Evolutionary conservation across 192 early-diverging fungal species (phyloP).

Genomic region (Rhizophagus sp.): DNA sequence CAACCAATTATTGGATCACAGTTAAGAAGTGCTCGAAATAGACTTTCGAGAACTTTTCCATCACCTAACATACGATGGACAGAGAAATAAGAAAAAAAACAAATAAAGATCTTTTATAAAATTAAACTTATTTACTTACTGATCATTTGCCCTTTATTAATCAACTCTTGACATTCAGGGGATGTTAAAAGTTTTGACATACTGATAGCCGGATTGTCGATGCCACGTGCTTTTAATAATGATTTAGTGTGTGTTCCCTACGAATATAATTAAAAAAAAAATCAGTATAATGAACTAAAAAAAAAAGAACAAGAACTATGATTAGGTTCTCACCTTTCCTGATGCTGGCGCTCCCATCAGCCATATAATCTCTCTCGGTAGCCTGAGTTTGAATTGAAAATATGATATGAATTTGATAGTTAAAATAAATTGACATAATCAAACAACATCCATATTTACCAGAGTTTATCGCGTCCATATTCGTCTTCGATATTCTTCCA

Average conservation of each 20-base stretch:
- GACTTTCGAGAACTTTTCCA: slow-evolving; percentile 53
- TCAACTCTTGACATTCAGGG: slow-evolving; percentile 58
- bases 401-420: background rate
- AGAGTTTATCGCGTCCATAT: slow-evolving; percentile 52
- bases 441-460: background rate
- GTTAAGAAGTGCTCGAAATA: slow-evolving; percentile 51
- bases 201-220: slow-evolving; percentile 58
- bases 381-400: background rate
- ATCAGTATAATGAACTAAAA: background rate
- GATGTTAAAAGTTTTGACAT: slow-evolving; percentile 53
- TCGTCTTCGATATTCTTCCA: slow-evolving; percentile 59
- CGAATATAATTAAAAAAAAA: background rate
- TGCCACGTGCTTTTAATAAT: slow-evolving; percentile 54
- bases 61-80: slow-evolving; percentile 26
- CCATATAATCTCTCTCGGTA: slow-evolving; percentile 60
- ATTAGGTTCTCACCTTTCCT: slow-evolving; percentile 32
- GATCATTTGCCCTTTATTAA: slow-evolving; percentile 60
- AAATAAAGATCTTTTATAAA: background rate
- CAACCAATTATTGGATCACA: slow-evolving; percentile 56
- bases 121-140: slow-evolving; percentile 8
- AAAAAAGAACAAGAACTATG: background rate
- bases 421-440: background rate
- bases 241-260: slow-evolving; percentile 59
- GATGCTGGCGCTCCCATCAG: slow-evolving; percentile 62
- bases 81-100: background rate